Conservation (phyloP, 768 basidiomycete species). For the Agaricus blazei region DNA sequence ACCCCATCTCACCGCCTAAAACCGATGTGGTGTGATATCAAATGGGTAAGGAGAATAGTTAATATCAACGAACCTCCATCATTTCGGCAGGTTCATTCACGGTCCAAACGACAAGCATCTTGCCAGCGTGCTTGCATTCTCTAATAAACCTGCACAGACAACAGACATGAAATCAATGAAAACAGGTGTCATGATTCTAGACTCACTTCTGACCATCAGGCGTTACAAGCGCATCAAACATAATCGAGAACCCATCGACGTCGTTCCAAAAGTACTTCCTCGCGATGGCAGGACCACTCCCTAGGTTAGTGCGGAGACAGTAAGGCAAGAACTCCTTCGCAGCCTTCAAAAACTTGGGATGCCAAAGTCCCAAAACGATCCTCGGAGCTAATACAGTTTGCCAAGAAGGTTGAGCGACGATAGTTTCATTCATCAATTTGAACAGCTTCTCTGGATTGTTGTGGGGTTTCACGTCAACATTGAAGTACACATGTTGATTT, state of each 20-base stretch:
- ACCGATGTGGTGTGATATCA: neutral
- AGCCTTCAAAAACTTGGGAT: slow-evolving; percentile 80
- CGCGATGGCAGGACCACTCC: slow-evolving; percentile 63
- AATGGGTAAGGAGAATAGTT: neutral
- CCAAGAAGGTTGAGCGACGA: slow-evolving; percentile 65
- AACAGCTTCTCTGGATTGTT: slow-evolving; percentile 90
- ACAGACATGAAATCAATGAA: neutral
- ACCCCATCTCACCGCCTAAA: slow-evolving; percentile 73
- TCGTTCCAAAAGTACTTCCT: slow-evolving; percentile 86
- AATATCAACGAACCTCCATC: slow-evolving; percentile 60
- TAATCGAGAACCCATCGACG: slow-evolving; percentile 83
- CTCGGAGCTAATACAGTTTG: slow-evolving; percentile 73
- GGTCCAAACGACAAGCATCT: slow-evolving; percentile 93
- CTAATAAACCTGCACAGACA: slow-evolving; percentile 56
- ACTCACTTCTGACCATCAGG: slow-evolving; percentile 69
- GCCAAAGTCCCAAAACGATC: slow-evolving; percentile 81
- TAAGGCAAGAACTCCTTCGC: slow-evolving; percentile 78
- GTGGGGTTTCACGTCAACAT: slow-evolving; percentile 92
- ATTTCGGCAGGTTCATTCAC: slow-evolving; percentile 87
- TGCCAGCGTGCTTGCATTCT: slow-evolving; percentile 75
- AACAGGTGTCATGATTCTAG: slow-evolving; percentile 4
- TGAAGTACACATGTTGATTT: slow-evolving; percentile 70
- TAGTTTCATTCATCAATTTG: slow-evolving; percentile 64
- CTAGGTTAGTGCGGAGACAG: slow-evolving; percentile 83
- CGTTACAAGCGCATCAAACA: slow-evolving; percentile 66